Percentiles rank a stretch among this genome's conserved stretches.
Conservation (phyloP, 2,329 filamentous ascomycete species). For the Fusarium tuaranense region DNA sequence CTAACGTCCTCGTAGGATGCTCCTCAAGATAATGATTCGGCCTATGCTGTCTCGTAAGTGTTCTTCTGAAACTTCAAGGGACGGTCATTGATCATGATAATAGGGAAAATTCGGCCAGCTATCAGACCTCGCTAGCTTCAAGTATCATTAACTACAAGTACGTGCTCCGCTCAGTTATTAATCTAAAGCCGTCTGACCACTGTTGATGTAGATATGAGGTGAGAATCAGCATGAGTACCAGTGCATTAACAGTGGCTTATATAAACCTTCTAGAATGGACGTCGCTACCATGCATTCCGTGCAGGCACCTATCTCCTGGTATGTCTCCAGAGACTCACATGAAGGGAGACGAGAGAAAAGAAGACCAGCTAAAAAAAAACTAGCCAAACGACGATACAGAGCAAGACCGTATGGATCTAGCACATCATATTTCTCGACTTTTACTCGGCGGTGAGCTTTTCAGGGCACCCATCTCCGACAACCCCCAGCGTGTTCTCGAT, state of each 20-base stretch:
- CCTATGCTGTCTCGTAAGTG: not conserved
- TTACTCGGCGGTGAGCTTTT: constrained; percentile 19
- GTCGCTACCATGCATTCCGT: not conserved
- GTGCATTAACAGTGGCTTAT: not conserved
- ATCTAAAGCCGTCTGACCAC: not conserved
- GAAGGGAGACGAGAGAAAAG: not conserved
- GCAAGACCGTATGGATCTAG: constrained; percentile 30
- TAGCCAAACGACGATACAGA: constrained; percentile 35
- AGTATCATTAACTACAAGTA: constrained; percentile 4
- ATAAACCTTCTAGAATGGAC: not conserved
- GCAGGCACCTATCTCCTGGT: not conserved
- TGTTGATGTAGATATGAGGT: not conserved
- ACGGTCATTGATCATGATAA: not conserved
- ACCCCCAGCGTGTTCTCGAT: constrained; percentile 24
- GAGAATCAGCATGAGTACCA: not conserved
- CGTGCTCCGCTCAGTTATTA: not conserved
- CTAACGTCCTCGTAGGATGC: not conserved
- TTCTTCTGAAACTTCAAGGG: not conserved
- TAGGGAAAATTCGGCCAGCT: not conserved
- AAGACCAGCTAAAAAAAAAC: not conserved
- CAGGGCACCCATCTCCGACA: constrained; percentile 17
- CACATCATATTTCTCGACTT: constrained; percentile 31
- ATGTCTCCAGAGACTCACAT: not conserved
- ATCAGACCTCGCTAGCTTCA: not conserved
- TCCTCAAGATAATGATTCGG: not conserved